Conservation (phyloP, 2,329 filamentous ascomycete genomes). For the Myriosclerotinia scirpicola region DNA sequence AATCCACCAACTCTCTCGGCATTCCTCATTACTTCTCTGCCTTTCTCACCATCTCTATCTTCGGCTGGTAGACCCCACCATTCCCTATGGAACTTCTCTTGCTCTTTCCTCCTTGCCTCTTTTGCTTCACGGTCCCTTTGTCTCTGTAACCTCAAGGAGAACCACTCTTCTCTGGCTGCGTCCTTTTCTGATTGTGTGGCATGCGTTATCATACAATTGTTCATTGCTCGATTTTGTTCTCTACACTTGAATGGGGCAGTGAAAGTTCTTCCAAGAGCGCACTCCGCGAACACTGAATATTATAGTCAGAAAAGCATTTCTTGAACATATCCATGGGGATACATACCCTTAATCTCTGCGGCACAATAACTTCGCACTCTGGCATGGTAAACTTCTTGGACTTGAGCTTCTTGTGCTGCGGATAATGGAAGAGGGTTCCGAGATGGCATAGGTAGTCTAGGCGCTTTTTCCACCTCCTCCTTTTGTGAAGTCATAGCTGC, state of each 20-base stretch:
- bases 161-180: slow-evolving; percentile 90
- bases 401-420: slow-evolving; percentile 76
- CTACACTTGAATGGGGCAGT: slow-evolving; percentile 87
- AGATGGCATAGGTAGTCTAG: slow-evolving; percentile 50
- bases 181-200: slow-evolving; percentile 85
- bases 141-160: slow-evolving; percentile 71
- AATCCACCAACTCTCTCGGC: slow-evolving; percentile 58
- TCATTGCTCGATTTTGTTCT: slow-evolving; percentile 79
- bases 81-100: slow-evolving; percentile 64
- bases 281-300: slow-evolving; percentile 80
- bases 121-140: slow-evolving; percentile 65
- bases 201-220: slow-evolving; percentile 85
- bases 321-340: not conserved
- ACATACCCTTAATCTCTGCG: slow-evolving; percentile 71
- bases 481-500: slow-evolving; percentile 38
- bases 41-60: slow-evolving; percentile 57
- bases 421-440: slow-evolving; percentile 82
- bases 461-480: slow-evolving; percentile 33
- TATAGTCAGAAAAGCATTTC: slow-evolving; percentile 8
- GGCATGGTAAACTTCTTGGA: slow-evolving; percentile 77
- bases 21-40: slow-evolving; percentile 53
- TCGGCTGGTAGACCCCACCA: slow-evolving; percentile 65
- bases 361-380: slow-evolving; percentile 75
- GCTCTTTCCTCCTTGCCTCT: slow-evolving; percentile 57
- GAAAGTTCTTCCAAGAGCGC: slow-evolving; percentile 81